phyloP scores from a whole-genome alignment of 768 basidiomycete genomes.

The Suillus sp. region DNA sequence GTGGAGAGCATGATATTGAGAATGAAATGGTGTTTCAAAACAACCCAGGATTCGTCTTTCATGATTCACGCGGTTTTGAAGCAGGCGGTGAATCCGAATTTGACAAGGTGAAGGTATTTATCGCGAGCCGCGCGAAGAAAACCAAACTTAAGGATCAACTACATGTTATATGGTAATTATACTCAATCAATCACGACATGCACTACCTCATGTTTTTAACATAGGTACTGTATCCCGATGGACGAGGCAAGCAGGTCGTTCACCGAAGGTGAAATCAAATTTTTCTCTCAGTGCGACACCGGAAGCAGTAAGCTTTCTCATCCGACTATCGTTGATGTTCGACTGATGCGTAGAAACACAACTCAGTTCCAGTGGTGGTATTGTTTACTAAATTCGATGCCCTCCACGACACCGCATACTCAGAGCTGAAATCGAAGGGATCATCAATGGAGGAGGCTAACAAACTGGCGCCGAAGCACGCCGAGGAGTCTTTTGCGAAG shows the following conservation, averaged over 20 bases:
- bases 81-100: not conserved
- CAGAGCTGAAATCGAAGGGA: slow-evolving; percentile 16
- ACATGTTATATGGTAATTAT: slow-evolving; percentile 41
- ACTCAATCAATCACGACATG: not conserved
- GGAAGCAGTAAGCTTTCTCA: slow-evolving; percentile 6
- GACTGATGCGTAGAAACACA: not conserved
- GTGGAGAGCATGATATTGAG: slow-evolving; percentile 21
- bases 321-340: not conserved
- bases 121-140: not conserved
- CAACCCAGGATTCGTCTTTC: not conserved
- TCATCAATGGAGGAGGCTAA: slow-evolving; percentile 15
- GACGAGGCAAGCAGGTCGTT: slow-evolving; percentile 28
- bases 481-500: slow-evolving; percentile 11
- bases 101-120: not conserved
- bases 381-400: slow-evolving; percentile 43
- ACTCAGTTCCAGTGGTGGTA: slow-evolving; percentile 40
- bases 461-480: slow-evolving; percentile 18
- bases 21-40: not conserved
- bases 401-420: slow-evolving; percentile 25
- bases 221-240: slow-evolving; percentile 43
- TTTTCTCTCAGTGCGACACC: slow-evolving; percentile 15
- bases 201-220: not conserved
- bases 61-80: not conserved
- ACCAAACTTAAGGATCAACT: slow-evolving; percentile 16
- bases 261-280: slow-evolving; percentile 30